phyloP scores from a whole-genome alignment of 495 filamentous ascomycete genomes.

The Talaromyces liani region DNA sequence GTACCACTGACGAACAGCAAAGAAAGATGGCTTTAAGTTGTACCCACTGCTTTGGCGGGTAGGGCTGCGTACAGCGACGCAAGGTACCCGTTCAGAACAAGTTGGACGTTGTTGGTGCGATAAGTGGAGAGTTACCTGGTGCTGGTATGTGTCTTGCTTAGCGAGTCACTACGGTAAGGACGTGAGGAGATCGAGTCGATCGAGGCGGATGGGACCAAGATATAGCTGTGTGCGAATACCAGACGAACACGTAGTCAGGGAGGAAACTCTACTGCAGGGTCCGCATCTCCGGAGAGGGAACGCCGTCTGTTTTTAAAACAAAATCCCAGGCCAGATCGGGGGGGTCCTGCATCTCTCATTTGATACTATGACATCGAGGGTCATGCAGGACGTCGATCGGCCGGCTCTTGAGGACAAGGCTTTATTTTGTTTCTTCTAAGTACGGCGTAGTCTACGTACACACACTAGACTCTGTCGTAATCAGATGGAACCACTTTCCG shows the following conservation, averaged over 20 bases:
- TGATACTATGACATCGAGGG: slow-evolving; percentile 41
- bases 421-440: not conserved
- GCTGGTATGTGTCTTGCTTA: not conserved
- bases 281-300: slow-evolving; percentile 7
- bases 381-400: slow-evolving; percentile 35
- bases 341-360: slow-evolving; percentile 44
- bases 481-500: slow-evolving; percentile 3
- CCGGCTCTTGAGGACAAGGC: slow-evolving; percentile 7
- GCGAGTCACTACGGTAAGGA: not conserved
- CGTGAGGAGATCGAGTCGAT: not conserved
- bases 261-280: slow-evolving; percentile 10
- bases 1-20: not conserved
- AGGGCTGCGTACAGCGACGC: slow-evolving; percentile 9
- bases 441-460: not conserved
- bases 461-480: not conserved
- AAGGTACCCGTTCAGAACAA: slow-evolving; percentile 7
- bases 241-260: slow-evolving; percentile 8
- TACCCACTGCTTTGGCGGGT: slow-evolving; percentile 2
- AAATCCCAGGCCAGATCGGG: slow-evolving; percentile 9
- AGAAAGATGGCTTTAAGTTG: not conserved
- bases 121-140: not conserved
- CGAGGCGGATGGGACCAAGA: not conserved
- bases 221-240: slow-evolving; percentile 10
- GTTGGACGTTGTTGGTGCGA: not conserved
- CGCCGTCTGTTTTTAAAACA: slow-evolving; percentile 11